These are phyloP conservation scores for Penicillium occitanis DNA, from an alignment of 2,329 filamentous ascomycete genomes.

Conservation along the genomic window DNA sequence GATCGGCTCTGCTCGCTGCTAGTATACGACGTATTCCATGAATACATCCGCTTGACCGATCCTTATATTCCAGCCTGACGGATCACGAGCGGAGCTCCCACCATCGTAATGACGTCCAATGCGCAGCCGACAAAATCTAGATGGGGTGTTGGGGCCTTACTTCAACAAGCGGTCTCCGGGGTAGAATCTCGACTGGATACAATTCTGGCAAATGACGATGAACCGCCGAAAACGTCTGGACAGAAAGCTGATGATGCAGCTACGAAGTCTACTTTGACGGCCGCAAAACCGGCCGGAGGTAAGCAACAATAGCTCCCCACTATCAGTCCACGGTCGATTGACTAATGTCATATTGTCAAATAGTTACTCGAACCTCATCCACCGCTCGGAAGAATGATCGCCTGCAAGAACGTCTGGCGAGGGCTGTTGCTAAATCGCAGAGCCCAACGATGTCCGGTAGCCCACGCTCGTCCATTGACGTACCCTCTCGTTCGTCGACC, in stretches of 20 bases:
- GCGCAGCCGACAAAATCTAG: slow-evolving; percentile 53
- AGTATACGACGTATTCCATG: not conserved
- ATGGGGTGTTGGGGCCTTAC: slow-evolving; percentile 69
- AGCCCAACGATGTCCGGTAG: slow-evolving; percentile 48
- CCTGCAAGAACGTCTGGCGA: slow-evolving; percentile 83
- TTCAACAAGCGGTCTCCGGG: slow-evolving; percentile 87
- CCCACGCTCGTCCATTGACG: slow-evolving; percentile 48
- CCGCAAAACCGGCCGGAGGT: slow-evolving; percentile 31
- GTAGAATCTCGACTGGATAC: slow-evolving; percentile 91
- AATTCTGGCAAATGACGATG: slow-evolving; percentile 79
- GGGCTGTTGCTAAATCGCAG: slow-evolving; percentile 75
- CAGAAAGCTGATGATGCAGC: slow-evolving; percentile 32
- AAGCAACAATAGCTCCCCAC: slow-evolving; percentile 25
- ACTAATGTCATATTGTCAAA: slow-evolving; percentile 32
- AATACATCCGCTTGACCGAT: not conserved
- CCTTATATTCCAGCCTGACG: not conserved
- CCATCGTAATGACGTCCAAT: slow-evolving; percentile 35
- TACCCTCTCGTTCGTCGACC: slow-evolving; percentile 55
- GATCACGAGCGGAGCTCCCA: not conserved
- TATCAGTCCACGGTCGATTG: not conserved
- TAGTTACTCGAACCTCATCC: slow-evolving; percentile 63
- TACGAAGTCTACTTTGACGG: slow-evolving; percentile 22
- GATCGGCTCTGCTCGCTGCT: not conserved
- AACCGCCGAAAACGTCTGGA: slow-evolving; percentile 33
- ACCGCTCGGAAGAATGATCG: slow-evolving; percentile 72